phyloP scores from a whole-genome alignment of 768 basidiomycete species.

The Boletus barrowsii region DNA sequence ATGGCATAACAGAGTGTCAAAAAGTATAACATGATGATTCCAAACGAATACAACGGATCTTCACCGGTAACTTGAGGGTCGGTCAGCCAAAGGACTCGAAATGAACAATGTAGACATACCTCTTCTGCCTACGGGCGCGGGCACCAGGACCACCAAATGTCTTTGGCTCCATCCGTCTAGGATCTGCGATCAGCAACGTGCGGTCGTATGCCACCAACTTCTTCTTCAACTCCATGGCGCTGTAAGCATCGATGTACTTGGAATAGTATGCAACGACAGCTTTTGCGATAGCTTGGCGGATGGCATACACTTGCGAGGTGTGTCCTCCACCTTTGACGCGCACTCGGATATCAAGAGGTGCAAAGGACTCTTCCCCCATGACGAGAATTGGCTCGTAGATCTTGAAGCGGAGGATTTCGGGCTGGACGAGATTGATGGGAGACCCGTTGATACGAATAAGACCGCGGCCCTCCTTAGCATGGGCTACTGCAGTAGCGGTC shows the following conservation, averaged over 20 bases:
- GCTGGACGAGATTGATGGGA: conserved; percentile 93
- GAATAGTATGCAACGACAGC: conserved; percentile 97
- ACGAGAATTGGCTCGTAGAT: conserved; percentile 97
- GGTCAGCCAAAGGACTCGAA: conserved; percentile 11
- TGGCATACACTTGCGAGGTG: conserved; percentile 97
- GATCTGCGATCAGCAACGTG: conserved; percentile 86
- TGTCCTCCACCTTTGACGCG: conserved; percentile 99
- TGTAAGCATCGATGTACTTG: conserved; percentile 97
- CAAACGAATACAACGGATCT: conserved; percentile 33
- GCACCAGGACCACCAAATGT: conserved; percentile 99
- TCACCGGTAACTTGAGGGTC: conserved; percentile 63
- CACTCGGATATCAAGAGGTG: conserved; percentile 89
- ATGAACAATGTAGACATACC: conserved; percentile 40
- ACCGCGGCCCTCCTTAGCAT: conserved; percentile 94
- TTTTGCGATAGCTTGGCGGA: conserved; percentile 98
- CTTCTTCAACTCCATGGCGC: conserved; percentile 98
- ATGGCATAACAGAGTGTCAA: conserved; percentile 37
- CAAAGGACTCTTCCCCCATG: conserved; percentile 85
- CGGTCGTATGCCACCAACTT: conserved; percentile 94
- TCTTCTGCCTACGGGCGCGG: conserved; percentile 97
- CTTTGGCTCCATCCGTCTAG: conserved; percentile 98
- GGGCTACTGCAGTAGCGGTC: conserved; percentile 98
- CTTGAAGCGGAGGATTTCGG: conserved; percentile 95
- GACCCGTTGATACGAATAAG: conserved; percentile 96
- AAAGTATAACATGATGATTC: conserved; percentile 44